Evolutionary conservation across 768 basidiomycete genomes (phyloP).

Genomic region (Saitozyma podzolica): DNA sequence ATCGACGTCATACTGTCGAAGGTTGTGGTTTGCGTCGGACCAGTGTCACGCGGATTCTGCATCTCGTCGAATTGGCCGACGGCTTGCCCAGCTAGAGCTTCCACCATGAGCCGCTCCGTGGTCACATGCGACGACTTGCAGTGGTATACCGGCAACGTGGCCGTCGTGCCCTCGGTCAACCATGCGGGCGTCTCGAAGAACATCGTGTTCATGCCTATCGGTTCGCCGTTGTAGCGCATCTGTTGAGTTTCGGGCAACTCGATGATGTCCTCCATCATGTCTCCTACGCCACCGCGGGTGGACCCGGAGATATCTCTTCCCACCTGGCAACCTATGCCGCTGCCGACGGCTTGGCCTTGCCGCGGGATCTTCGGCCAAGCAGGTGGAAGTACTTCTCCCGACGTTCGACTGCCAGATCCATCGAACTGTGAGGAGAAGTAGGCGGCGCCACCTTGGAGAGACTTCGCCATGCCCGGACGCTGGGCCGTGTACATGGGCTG

Average conservation of each 20-base stretch:
- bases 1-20: background rate
- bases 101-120: constrained; percentile 37
- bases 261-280: constrained; percentile 21
- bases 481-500: no score
- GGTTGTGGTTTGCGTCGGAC: no score
- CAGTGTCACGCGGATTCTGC: constrained; percentile 25
- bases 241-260: constrained; percentile 16
- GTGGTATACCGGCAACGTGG: constrained; percentile 27
- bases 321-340: background rate
- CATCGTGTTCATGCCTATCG: constrained; percentile 20
- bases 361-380: no score
- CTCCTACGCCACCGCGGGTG: background rate
- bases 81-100: constrained; percentile 17
- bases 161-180: constrained; percentile 36
- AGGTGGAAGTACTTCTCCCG: no score
- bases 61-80: constrained; percentile 14
- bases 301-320: background rate
- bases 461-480: no score
- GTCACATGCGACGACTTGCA: constrained; percentile 37
- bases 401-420: no score
- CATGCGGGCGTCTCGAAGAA: constrained; percentile 40
- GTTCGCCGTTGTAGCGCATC: constrained; percentile 31
- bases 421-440: no score
- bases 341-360: no score
- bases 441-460: no score